A percentile compares a stretch with the other conserved stretches of the same genome.
These are phyloP conservation scores for Nothophoma quercina DNA, from an alignment of 2,329 filamentous ascomycete genomes.

Conservation along the genomic window DNA sequence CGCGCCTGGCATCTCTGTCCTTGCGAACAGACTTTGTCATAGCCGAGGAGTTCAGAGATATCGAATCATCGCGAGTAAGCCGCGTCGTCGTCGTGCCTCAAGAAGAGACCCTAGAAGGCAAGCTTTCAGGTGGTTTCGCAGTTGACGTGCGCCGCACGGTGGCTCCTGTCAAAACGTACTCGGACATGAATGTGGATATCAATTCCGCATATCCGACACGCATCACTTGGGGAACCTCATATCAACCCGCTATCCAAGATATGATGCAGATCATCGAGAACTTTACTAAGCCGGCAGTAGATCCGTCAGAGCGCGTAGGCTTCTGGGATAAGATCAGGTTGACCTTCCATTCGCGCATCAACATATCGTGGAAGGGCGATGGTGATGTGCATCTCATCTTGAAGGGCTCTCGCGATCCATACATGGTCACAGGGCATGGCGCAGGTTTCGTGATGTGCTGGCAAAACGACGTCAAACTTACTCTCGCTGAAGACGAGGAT, in stretches of 20 bases:
- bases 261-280: slow-evolving; percentile 99
- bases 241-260: slow-evolving; percentile 96
- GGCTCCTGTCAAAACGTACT: slow-evolving; percentile 94
- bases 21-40: slow-evolving; percentile 92
- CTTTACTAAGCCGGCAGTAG: slow-evolving; percentile 94
- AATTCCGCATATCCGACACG: slow-evolving; percentile 91
- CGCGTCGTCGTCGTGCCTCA: slow-evolving; percentile 85
- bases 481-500: slow-evolving; percentile 83
- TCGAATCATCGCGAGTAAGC: slow-evolving; percentile 80
- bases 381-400: slow-evolving; percentile 93
- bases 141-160: slow-evolving; percentile 91
- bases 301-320: slow-evolving; percentile 90
- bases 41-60: slow-evolving; percentile 87
- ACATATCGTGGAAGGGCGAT: slow-evolving; percentile 90
- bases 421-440: slow-evolving; percentile 88
- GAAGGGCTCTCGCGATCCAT: slow-evolving; percentile 91
- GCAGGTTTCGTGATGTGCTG: slow-evolving; percentile 98
- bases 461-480: slow-evolving; percentile 91
- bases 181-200: slow-evolving; percentile 88
- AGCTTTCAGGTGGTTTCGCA: slow-evolving; percentile 72
- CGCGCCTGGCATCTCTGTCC: slow-evolving; percentile 80
- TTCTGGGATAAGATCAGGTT: slow-evolving; percentile 99
- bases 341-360: slow-evolving; percentile 90
- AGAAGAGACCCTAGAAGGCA: slow-evolving; percentile 61
- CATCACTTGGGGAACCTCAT: slow-evolving; percentile 97